phyloP scores from a whole-genome alignment of 345 rosid species.

The Boechera stricta region DNA sequence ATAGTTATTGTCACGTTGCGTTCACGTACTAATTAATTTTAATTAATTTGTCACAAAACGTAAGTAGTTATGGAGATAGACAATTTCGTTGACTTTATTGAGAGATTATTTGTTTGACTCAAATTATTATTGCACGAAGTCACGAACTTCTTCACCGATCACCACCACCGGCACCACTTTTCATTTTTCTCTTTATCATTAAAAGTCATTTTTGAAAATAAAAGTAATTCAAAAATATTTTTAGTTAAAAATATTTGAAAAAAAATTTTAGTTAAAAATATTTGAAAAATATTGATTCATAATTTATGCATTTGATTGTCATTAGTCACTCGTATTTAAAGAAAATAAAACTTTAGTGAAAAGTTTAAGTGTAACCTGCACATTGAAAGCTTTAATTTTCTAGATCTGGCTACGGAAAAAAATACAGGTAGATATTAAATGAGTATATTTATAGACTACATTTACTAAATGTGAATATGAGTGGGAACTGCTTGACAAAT shows the following conservation, averaged over 20 bases:
- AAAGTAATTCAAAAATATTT: too few relatives aligned
- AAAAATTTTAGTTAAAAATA: too few relatives aligned
- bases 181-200: constrained; percentile 11
- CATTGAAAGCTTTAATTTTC: neutral
- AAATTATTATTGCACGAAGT: constrained; percentile 20
- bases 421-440: neutral
- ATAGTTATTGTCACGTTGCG: constrained; percentile 5
- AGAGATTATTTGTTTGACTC: neutral
- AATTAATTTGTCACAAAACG: constrained; percentile 6
- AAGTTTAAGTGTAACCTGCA: neutral
- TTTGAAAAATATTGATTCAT: neutral
- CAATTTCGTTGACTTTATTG: constrained; percentile 28
- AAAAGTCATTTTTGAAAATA: neutral
- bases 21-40: neutral
- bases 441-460: neutral
- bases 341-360: neutral
- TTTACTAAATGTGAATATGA: neutral
- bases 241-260: neutral
- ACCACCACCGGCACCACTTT: constrained; percentile 36
- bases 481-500: neutral
- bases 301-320: neutral
- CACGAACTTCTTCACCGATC: constrained; percentile 30
- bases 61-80: neutral
- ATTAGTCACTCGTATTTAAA: too few relatives aligned
- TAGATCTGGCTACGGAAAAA: neutral